A percentile compares a stretch with the other conserved stretches of the same genome.
Conservation (phyloP, 257 asterid species). For the Rehmannia glutinosa region DNA sequence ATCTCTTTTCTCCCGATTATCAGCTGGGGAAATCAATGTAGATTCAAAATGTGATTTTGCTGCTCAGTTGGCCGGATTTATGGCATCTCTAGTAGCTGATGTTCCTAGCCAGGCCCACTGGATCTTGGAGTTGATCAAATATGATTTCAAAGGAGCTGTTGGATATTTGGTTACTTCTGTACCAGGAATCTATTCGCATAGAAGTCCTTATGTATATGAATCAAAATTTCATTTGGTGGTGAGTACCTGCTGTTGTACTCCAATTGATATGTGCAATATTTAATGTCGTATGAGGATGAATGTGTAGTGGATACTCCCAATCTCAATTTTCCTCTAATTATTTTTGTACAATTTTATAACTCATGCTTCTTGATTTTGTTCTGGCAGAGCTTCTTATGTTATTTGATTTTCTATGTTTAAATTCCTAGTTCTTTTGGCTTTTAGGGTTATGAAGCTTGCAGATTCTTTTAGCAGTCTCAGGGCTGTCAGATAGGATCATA, state of each 20-base stretch:
- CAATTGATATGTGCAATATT: background rate
- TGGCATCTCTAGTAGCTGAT: slow-evolving; percentile 67
- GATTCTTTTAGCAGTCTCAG: background rate
- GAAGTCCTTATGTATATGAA: slow-evolving; percentile 39
- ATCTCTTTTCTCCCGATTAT: slow-evolving; percentile 61
- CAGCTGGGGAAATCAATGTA: slow-evolving; percentile 32
- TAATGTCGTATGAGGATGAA: background rate
- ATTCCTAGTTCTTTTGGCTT: slow-evolving; percentile 3
- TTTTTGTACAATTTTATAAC: background rate
- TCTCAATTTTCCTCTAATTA: background rate
- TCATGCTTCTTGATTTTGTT: background rate
- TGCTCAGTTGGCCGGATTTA: slow-evolving; percentile 81
- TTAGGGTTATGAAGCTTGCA: background rate
- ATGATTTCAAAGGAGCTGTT: slow-evolving; percentile 54
- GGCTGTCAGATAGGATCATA: background rate
- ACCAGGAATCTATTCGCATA: slow-evolving; percentile 69
- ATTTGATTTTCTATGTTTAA: background rate
- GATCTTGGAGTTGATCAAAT: slow-evolving; percentile 70
- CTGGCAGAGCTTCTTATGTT: background rate
- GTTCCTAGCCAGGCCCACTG: slow-evolving; percentile 82
- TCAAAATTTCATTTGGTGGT: slow-evolving; percentile 50
- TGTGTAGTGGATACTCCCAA: slow-evolving; percentile 2
- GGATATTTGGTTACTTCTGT: slow-evolving; percentile 80
- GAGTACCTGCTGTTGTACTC: slow-evolving; percentile 26
- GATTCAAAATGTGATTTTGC: slow-evolving; percentile 62